These are phyloP conservation scores for Nematodospora valgi DNA, from an alignment of 805 yeast species.

Conservation along the genomic window DNA sequence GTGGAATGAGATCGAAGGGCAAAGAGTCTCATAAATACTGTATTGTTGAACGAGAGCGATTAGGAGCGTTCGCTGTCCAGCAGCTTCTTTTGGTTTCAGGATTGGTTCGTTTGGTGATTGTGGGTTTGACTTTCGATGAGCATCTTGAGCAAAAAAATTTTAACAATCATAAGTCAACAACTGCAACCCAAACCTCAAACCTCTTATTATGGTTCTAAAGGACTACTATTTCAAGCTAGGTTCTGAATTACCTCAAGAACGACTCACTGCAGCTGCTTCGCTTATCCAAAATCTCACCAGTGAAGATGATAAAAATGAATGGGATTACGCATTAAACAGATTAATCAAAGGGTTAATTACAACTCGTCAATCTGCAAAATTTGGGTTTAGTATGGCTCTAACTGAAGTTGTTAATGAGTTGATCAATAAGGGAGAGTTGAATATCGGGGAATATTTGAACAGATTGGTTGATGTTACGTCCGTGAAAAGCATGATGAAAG, in stretches of 20 bases:
- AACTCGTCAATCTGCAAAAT: constrained; percentile 75
- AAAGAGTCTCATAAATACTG: constrained; percentile 13
- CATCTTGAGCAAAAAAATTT: constrained; percentile 1
- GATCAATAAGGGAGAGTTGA: constrained; percentile 29
- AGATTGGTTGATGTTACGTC: constrained; percentile 37
- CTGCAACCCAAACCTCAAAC: not conserved
- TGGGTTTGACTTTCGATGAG: not conserved
- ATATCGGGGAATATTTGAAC: constrained; percentile 31
- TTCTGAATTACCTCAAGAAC: constrained; percentile 69
- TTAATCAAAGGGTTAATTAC: constrained; percentile 79
- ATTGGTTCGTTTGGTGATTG: too few relatives aligned
- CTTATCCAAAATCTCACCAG: constrained; percentile 57
- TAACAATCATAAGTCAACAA: too few relatives aligned
- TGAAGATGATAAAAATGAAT: constrained; percentile 50
- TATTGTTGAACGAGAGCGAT: too few relatives aligned
- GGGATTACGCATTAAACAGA: constrained; percentile 79
- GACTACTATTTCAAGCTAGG: constrained; percentile 78
- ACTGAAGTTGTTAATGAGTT: constrained; percentile 56
- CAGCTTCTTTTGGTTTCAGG: too few relatives aligned
- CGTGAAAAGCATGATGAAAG: constrained; percentile 48
- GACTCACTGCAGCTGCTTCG: constrained; percentile 67
- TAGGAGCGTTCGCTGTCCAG: too few relatives aligned
- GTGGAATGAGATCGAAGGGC: constrained; percentile 21
- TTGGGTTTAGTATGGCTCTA: constrained; percentile 86
- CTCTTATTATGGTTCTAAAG: constrained; percentile 50